Conservation (phyloP, 2,329 filamentous ascomycete genomes). For the Mycogone perniciosa region DNA sequence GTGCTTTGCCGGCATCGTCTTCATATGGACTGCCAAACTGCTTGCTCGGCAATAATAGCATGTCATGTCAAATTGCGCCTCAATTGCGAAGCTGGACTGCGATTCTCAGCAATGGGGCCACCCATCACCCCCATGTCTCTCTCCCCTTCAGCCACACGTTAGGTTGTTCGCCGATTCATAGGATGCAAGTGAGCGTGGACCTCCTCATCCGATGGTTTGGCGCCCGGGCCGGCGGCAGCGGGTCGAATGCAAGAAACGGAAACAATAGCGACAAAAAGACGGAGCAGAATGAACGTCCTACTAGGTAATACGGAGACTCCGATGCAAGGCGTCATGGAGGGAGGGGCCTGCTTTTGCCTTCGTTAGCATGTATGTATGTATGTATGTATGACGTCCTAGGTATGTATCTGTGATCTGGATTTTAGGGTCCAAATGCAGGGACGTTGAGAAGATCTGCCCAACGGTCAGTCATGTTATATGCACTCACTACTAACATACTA, state of each 20-base stretch:
- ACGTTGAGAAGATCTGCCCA: too few species aligned
- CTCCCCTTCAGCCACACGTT: background rate
- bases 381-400: too few species aligned
- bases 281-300: conserved; percentile 2
- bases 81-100: conserved; percentile 2
- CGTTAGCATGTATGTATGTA: background rate
- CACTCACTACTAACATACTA: too few species aligned
- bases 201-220: background rate
- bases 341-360: background rate
- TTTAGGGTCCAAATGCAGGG: too few species aligned
- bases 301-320: conserved; percentile 9
- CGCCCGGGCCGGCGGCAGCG: background rate
- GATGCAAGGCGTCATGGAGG: conserved; percentile 13
- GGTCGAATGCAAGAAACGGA: background rate
- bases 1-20: too few species aligned
- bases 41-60: background rate
- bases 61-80: conserved; percentile 2
- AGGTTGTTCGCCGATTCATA: background rate
- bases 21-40: too few species aligned
- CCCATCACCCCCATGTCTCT: background rate
- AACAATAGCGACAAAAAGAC: conserved; percentile 3
- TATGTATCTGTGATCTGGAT: too few species aligned
- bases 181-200: background rate
- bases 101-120: background rate
- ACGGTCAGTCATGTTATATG: too few species aligned